Evolutionary conservation across 164 flowering plant species (phyloP), one percentile per base, ranked within the genome.

Genomic region (Sedum album): DNA sequence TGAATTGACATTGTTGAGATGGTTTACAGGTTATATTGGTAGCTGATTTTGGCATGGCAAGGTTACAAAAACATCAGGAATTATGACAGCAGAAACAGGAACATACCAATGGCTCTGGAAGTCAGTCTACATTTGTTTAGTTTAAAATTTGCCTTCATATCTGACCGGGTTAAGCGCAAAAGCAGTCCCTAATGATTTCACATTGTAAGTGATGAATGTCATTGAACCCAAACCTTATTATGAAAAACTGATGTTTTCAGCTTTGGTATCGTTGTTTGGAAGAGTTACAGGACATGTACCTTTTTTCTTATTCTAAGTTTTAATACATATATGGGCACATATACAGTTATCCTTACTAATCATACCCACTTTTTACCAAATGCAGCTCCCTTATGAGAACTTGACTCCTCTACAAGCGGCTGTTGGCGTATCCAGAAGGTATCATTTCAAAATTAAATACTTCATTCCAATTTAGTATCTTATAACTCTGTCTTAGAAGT

Each of bases 381-480:
- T 26, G 23, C 9, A 64, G 66, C 66, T 64, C 42, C 66, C 66
- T 64, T 64, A 64, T 30, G 66, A 31, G 39, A 38, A 62, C 65
- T 62, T 64, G 42, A 64, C 66, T 38, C 66, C 66, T 31, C 42
- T 64, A 35, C 66, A 64, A 64, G 66, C 66, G 31, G 66, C 66
- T 10, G 44, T 64, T 33, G 66, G 66, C 9, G 66, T 64, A 18
- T 64, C 66, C 66, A 64, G n/a, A 38, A 64, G 66, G 66, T 64
- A 64, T 31, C 14, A 33, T 35, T 38, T 33, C 4, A 31, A 6
- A 35, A 17, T 35, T 35, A 20, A 25, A 1, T 31, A 18, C 38
- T 23, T n/a, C 31, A 15, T 30, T 15, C 26, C 35, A 61, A 30
- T 18, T 0, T 9, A 21, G 35, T n/a, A 33, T 18, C n/a, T n/a